A percentile compares a stretch with the other conserved stretches of the same genome.
phyloP scores from a whole-genome alignment of 305 asterid genomes.

The Vinca major region DNA sequence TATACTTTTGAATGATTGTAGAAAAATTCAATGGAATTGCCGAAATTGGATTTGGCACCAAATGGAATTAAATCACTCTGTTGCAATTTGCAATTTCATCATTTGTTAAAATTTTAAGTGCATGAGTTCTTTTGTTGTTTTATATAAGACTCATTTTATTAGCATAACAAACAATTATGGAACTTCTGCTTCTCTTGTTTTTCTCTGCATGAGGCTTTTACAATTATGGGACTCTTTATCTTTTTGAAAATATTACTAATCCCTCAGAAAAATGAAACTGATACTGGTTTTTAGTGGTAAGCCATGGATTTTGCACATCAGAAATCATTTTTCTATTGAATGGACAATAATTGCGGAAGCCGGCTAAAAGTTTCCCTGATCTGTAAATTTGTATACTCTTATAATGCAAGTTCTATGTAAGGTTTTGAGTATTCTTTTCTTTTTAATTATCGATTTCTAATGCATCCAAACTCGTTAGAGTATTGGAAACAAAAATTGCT shows the following conservation, averaged over 20 bases:
- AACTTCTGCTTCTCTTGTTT: no score
- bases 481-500: not conserved
- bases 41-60: no score
- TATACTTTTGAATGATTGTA: no score
- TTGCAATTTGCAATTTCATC: no score
- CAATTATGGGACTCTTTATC: no score
- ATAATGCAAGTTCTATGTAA: not conserved
- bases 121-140: no score
- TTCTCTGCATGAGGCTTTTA: no score
- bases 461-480: not conserved
- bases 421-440: not conserved
- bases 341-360: not conserved
- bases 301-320: not conserved
- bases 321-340: not conserved
- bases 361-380: not conserved
- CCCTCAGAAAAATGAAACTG: not conserved
- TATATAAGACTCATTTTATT: no score
- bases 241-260: not conserved
- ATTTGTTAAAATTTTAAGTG: no score
- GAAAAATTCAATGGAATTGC: no score
- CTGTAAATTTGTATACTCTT: not conserved
- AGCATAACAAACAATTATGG: no score
- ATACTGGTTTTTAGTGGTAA: not conserved
- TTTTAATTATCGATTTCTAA: not conserved
- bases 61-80: no score